Percentiles rank a stretch among this genome's conserved stretches.
Evolutionary conservation across 345 rosid species (phyloP).

Genomic region (Eucalyptus camaldulensis): DNA sequence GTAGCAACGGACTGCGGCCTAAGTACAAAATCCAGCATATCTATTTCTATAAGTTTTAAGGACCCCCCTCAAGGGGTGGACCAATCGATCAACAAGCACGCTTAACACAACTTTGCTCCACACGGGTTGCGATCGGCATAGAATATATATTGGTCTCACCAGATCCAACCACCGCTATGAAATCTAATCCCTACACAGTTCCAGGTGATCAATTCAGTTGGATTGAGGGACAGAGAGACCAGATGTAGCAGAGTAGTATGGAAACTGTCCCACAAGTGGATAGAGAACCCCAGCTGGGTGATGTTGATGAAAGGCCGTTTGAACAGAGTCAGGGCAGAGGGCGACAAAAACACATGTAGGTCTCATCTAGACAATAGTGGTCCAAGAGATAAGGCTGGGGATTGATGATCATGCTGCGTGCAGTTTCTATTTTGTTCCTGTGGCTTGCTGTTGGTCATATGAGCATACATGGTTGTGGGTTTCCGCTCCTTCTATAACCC

Average conservation of each 20-base stretch:
- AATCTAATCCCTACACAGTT: background rate
- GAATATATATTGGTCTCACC: background rate
- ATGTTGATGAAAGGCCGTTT: background rate
- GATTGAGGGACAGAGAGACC: background rate
- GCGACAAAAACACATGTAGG: background rate
- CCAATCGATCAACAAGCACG: background rate
- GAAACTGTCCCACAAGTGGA: background rate
- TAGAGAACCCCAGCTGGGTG: background rate
- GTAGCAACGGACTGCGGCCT: background rate
- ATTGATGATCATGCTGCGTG: background rate
- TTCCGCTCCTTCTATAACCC: background rate
- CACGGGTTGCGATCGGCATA: background rate
- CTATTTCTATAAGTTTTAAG: background rate
- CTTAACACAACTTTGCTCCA: background rate
- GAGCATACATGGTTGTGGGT: background rate
- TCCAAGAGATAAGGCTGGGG: background rate
- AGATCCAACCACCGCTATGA: background rate
- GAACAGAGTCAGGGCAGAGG: background rate
- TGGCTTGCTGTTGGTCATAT: background rate
- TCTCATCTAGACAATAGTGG: background rate
- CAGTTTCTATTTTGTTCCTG: background rate
- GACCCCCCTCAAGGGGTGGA: background rate
- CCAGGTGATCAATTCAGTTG: background rate
- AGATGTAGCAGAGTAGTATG: background rate
- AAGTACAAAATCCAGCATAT: background rate